phyloP scores from a whole-genome alignment of 2,329 filamentous ascomycete genomes.

The Penicillium sp. region DNA sequence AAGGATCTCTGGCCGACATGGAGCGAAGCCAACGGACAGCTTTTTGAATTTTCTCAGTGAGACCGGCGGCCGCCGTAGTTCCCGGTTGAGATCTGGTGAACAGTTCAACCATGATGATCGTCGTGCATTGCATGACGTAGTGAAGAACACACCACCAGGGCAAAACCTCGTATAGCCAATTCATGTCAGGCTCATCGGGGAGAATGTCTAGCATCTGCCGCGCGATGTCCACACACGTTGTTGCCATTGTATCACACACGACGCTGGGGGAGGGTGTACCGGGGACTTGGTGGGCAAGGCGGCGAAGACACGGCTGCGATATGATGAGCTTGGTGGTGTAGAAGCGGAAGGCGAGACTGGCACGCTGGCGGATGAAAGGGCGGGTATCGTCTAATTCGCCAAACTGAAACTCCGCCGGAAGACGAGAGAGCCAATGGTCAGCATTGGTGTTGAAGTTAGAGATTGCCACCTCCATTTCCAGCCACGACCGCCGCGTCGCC shows the following conservation, averaged over 20 bases:
- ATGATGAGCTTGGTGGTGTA: constrained; percentile 50
- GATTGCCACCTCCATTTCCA: constrained; percentile 43
- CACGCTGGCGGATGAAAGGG: constrained; percentile 37
- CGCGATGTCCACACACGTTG: constrained; percentile 42
- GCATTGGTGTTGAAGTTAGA: constrained; percentile 37
- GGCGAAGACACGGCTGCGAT: constrained; percentile 49
- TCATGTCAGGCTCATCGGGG: constrained; percentile 37
- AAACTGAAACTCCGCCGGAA: constrained; percentile 44
- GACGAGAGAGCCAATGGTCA: constrained; percentile 44
- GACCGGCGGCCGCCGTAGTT: constrained; percentile 30
- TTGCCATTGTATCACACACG: constrained; percentile 40
- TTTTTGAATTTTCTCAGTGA: constrained; percentile 38
- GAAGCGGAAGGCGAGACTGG: constrained; percentile 45
- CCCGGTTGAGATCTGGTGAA: constrained; percentile 37
- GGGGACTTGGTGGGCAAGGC: constrained; percentile 35
- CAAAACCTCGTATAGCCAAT: constrained; percentile 35
- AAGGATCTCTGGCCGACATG: constrained; percentile 39
- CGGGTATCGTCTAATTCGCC: constrained; percentile 29
- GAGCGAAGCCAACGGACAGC: constrained; percentile 41
- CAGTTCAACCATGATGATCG: constrained; percentile 44
- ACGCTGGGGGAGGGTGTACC: constrained; percentile 27
- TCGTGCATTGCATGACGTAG: constrained; percentile 45
- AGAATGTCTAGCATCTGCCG: constrained; percentile 39
- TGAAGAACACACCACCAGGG: constrained; percentile 50
- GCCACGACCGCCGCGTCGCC: constrained; percentile 39